Evolutionary conservation across 1,284 basidiomycete species (phyloP).

Genomic region (Naganishia sp.): DNA sequence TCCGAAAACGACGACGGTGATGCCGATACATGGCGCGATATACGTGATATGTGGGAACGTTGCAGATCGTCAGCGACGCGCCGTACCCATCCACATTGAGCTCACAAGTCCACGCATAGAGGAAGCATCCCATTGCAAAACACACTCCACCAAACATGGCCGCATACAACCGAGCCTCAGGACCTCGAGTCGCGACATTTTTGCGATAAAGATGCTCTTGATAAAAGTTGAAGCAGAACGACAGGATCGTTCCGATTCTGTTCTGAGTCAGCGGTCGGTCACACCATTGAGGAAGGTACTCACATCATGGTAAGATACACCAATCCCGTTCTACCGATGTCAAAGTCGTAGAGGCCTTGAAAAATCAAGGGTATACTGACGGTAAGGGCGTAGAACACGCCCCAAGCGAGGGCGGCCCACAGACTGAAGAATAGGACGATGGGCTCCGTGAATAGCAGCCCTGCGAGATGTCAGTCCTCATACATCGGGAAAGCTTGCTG

Average conservation of each 20-base stretch:
- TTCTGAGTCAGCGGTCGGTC: constrained; percentile 6
- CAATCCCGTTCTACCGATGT: constrained; percentile 64
- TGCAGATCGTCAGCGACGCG: constrained; percentile 36
- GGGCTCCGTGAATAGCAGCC: constrained; percentile 71
- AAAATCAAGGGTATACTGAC: constrained; percentile 69
- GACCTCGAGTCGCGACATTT: constrained; percentile 61
- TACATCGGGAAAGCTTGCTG: background rate
- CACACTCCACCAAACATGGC: constrained; percentile 66
- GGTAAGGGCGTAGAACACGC: constrained; percentile 69
- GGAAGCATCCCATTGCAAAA: constrained; percentile 66
- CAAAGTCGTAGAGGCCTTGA: constrained; percentile 65
- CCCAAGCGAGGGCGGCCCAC: constrained; percentile 77
- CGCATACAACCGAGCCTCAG: constrained; percentile 70
- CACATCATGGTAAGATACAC: constrained; percentile 65
- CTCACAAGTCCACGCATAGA: constrained; percentile 50
- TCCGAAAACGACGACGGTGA: constrained; percentile 59
- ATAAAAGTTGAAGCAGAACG: constrained; percentile 62
- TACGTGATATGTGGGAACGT: constrained; percentile 31
- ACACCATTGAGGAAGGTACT: constrained; percentile 40
- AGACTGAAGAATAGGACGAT: constrained; percentile 71
- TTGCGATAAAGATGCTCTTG: constrained; percentile 70
- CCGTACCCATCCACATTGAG: constrained; percentile 26
- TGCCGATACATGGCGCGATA: constrained; percentile 53
- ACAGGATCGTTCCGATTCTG: constrained; percentile 66
- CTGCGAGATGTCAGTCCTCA: constrained; percentile 45